These are phyloP conservation scores for Ceratocystis cacaofunesta DNA, from an alignment of 2,329 filamentous ascomycete genomes.

Conservation along the genomic window DNA sequence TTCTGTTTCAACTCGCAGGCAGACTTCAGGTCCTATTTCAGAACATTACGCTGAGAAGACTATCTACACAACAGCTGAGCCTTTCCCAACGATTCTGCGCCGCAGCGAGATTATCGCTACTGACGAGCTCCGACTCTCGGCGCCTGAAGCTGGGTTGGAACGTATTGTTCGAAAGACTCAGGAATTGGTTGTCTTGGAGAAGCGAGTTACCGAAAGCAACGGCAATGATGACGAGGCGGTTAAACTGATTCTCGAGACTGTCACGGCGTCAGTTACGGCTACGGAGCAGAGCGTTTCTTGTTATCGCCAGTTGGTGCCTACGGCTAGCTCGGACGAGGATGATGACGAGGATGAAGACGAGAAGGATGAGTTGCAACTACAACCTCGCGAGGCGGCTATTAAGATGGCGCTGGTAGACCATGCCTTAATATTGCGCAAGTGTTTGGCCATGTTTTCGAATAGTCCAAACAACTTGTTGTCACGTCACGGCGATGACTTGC, in stretches of 20 bases:
- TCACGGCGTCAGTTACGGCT: slow-evolving; percentile 60
- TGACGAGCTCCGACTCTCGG: slow-evolving; percentile 50
- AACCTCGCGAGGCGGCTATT: slow-evolving; percentile 59
- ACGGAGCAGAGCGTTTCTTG: slow-evolving; percentile 64
- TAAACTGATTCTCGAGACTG: slow-evolving; percentile 55
- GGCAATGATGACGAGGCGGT: slow-evolving; percentile 48
- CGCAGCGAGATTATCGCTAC: slow-evolving; percentile 68
- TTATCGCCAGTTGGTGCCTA: slow-evolving; percentile 61
- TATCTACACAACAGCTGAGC: slow-evolving; percentile 66
- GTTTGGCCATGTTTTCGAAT: slow-evolving; percentile 53
- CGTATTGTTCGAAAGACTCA: slow-evolving; percentile 81
- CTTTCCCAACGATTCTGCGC: slow-evolving; percentile 81
- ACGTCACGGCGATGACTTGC: slow-evolving; percentile 43
- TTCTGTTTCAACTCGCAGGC: slow-evolving; percentile 58
- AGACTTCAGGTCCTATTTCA: slow-evolving; percentile 50
- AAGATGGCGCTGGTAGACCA: slow-evolving; percentile 80
- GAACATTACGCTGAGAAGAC: slow-evolving; percentile 73
- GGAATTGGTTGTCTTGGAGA: slow-evolving; percentile 65
- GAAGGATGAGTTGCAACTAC: slow-evolving; percentile 34
- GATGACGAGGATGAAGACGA: slow-evolving; percentile 20
- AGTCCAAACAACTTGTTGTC: slow-evolving; percentile 45
- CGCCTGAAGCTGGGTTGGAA: slow-evolving; percentile 79
- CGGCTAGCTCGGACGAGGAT: slow-evolving; percentile 28
- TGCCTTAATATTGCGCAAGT: slow-evolving; percentile 72
- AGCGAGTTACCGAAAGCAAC: slow-evolving; percentile 50